Evolutionary conservation across 176 grass and related monocot species (phyloP), one percentile per base, ranked within the genome.

Genomic region (Cenchrus purpureus): DNA sequence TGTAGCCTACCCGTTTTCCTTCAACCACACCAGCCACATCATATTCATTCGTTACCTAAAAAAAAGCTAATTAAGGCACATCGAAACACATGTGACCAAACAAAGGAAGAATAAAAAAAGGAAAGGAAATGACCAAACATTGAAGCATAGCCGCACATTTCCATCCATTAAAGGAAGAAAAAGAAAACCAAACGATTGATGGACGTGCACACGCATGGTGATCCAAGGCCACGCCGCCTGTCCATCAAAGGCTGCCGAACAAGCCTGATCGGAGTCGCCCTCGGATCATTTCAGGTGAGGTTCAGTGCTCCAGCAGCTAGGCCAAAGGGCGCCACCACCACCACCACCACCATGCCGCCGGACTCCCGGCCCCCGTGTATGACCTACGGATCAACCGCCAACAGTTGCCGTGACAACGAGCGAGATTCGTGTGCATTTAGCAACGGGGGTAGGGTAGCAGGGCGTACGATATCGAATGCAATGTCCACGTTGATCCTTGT

Each of bases 361-460:
- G 82, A 19, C 45, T 19, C 11, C 4, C n/a, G 0, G 4, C 0
- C 10, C 28, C 64, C 15, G 25, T 13, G 79, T 45, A 8, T 56
- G 71, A 58, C 70, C 60, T 16, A 46, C n/a, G 59, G 5, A 65
- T 15, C 77, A 15, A 74, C 74, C 19, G 14, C 49, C 71, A 40
- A 87, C 52, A 82, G 86, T 60, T 20, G 17, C 71, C 51, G 13
- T 59, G 52, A 87, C 0, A 82, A 29, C 53, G 79, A 60, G 42
- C 53, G 79, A 60, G 42, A 76, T 49, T 40, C 28, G 14, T 44
- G 12, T 22, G 28, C 31, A 22, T 29, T 25, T 25, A 25, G 25
- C 4, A 7, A 31, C 7, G 32, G 31, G 31, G 17, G 32, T 12
- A 11, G 12, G 31, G 9, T 40, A 40, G 65, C 34, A 75, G 50